Conservation (phyloP, 805 yeast species). For the Candida peoriensis region DNA sequence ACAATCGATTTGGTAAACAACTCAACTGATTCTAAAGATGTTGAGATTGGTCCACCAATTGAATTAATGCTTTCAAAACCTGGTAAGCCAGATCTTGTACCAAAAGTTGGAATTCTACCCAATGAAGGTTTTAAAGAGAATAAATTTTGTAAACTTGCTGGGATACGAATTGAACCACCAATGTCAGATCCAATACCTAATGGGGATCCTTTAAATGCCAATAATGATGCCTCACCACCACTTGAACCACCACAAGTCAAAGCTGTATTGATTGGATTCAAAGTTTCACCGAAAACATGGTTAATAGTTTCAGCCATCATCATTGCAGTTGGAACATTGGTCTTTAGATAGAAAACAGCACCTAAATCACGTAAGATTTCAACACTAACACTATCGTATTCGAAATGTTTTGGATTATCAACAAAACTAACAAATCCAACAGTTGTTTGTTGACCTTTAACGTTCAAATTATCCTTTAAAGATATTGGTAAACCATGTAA, state of each 20-base stretch:
- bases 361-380: slow-evolving; percentile 38
- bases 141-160: slow-evolving; percentile 38
- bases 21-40: slow-evolving; percentile 34
- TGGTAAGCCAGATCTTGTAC: slow-evolving; percentile 19
- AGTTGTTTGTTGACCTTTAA: slow-evolving; percentile 44
- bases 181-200: slow-evolving; percentile 53
- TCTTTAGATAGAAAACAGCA: slow-evolving; percentile 50
- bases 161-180: slow-evolving; percentile 47
- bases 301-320: slow-evolving; percentile 44
- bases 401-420: slow-evolving; percentile 29
- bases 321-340: slow-evolving; percentile 48
- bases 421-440: slow-evolving; percentile 44
- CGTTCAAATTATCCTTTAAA: slow-evolving; percentile 38
- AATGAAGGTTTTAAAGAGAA: slow-evolving; percentile 41
- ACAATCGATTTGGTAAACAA: slow-evolving; percentile 27
- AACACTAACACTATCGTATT: slow-evolving; percentile 36
- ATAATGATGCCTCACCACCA: slow-evolving; percentile 49
- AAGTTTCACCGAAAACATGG: slow-evolving; percentile 40
- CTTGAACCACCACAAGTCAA: slow-evolving; percentile 49
- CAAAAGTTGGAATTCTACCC: slow-evolving; percentile 36
- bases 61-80: slow-evolving; percentile 31
- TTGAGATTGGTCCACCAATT: slow-evolving; percentile 45
- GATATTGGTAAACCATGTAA: slow-evolving; percentile 67
- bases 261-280: slow-evolving; percentile 39
- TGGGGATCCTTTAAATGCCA: slow-evolving; percentile 40